Percentiles rank a stretch among this genome's conserved stretches.
Evolutionary conservation across 805 yeast species (phyloP).

Genomic region (Ogataea angusta): DNA sequence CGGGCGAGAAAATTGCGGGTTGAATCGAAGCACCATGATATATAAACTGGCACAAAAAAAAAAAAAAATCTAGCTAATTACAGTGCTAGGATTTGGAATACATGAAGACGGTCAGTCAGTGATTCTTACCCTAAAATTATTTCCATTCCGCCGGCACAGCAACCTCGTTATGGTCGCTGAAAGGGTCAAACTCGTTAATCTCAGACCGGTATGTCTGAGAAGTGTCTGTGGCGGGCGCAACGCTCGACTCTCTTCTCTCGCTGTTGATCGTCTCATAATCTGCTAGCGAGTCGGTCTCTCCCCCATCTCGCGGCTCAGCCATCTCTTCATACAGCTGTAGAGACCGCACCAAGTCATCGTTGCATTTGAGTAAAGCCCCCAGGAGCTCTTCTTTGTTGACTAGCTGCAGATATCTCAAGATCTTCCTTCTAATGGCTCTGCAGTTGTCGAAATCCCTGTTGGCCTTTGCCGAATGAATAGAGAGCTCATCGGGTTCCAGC

Average conservation of each 20-base stretch:
- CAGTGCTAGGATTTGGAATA: neutral
- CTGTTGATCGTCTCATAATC: slow-evolving; percentile 35
- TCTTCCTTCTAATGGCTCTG: slow-evolving; percentile 68
- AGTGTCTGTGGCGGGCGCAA: slow-evolving; percentile 27
- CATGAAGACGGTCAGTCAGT: no score
- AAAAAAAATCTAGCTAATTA: neutral
- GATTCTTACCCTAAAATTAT: slow-evolving; percentile 1
- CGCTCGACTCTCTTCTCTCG: slow-evolving; percentile 6
- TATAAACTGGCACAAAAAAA: neutral
- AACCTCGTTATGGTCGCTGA: slow-evolving; percentile 32
- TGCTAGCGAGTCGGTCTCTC: slow-evolving; percentile 39
- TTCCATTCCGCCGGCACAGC: slow-evolving; percentile 29
- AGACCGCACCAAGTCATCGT: slow-evolving; percentile 80
- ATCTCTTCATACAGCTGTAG: slow-evolving; percentile 64
- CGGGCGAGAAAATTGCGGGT: slow-evolving; percentile 4
- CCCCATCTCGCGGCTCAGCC: slow-evolving; percentile 43
- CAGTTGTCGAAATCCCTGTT: slow-evolving; percentile 71
- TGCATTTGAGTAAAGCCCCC: slow-evolving; percentile 85
- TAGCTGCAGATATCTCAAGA: slow-evolving; percentile 77
- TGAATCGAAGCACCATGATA: slow-evolving; percentile 7
- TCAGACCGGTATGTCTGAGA: slow-evolving; percentile 18
- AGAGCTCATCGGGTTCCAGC: slow-evolving; percentile 44
- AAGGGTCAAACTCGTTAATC: slow-evolving; percentile 27
- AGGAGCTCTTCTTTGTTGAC: slow-evolving; percentile 82
- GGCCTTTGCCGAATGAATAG: slow-evolving; percentile 62